These are phyloP conservation scores for Leishmania turanica DNA, from an alignment of 208 protist genomes.

Conservation along the genomic window DNA sequence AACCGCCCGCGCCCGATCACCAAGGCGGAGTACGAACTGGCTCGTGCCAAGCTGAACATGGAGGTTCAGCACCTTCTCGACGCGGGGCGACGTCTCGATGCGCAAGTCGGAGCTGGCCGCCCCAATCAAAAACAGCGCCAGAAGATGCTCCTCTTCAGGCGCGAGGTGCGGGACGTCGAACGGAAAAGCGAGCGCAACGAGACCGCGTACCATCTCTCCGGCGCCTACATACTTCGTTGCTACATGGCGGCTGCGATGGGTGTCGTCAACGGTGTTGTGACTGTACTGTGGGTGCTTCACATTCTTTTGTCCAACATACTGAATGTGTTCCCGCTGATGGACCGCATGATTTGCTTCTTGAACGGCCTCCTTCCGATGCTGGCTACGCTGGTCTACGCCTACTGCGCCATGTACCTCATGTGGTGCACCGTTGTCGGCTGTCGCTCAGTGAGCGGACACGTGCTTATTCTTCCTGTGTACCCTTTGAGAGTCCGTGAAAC, in stretches of 20 bases:
- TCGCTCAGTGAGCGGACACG: conserved; percentile 75
- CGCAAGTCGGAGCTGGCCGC: conserved; percentile 30
- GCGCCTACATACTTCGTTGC: conserved; percentile 53
- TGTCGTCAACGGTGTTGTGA: conserved; percentile 50
- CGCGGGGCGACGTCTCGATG: conserved; percentile 60
- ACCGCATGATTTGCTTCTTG: conserved; percentile 68
- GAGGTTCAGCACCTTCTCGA: conserved; percentile 74
- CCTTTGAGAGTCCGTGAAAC: conserved; percentile 83
- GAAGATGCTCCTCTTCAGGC: conserved; percentile 67
- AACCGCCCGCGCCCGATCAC: conserved; percentile 77
- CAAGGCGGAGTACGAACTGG: conserved; percentile 69
- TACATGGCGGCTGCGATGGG: conserved; percentile 46
- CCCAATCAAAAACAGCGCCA: conserved; percentile 40
- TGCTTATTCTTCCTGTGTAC: conserved; percentile 74
- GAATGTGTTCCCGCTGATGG: conserved; percentile 71
- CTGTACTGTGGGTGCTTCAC: conserved; percentile 88
- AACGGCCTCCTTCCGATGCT: conserved; percentile 82
- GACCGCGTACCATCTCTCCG: conserved; percentile 65
- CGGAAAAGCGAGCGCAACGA: conserved; percentile 71
- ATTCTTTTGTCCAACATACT: conserved; percentile 84
- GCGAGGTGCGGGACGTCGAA: conserved; percentile 81
- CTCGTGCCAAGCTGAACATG: conserved; percentile 61
- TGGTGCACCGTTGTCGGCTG: conserved; percentile 89
- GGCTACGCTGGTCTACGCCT: conserved; percentile 85
- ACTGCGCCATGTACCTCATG: conserved; percentile 90